These are phyloP conservation scores for Vigna hirtella DNA, from an alignment of 306 rosid species.

Conservation along the genomic window DNA sequence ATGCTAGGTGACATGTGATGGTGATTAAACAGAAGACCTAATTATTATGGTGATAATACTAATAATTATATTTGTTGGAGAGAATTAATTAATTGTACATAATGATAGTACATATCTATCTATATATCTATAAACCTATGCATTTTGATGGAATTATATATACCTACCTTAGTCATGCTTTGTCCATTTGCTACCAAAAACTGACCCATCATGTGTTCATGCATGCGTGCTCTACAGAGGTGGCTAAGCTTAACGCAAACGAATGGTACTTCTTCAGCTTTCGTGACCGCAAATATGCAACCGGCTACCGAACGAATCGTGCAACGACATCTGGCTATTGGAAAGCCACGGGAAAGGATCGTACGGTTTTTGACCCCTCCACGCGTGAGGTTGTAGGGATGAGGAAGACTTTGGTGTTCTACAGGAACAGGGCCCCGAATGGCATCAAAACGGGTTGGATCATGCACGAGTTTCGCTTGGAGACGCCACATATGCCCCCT, in stretches of 20 bases:
- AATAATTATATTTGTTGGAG: neutral
- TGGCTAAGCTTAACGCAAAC: slow-evolving; percentile 88
- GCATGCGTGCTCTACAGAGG: slow-evolving; percentile 58
- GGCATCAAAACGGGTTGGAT: slow-evolving; percentile 97
- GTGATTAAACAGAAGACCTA: slow-evolving; percentile 38
- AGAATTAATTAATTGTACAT: slow-evolving; percentile 24
- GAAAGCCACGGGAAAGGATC: slow-evolving; percentile 99
- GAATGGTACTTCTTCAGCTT: slow-evolving; percentile 99
- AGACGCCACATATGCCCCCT: slow-evolving; percentile 98
- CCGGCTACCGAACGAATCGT: slow-evolving; percentile 84
- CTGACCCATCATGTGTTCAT: slow-evolving; percentile 36
- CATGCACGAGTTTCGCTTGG: slow-evolving; percentile 97
- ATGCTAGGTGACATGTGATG: slow-evolving; percentile 46
- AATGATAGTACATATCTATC: neutral
- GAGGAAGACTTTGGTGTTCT: slow-evolving; percentile 96
- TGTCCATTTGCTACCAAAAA: slow-evolving; percentile 27
- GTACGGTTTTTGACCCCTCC: slow-evolving; percentile 75
- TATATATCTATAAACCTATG: neutral
- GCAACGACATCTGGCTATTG: slow-evolving; percentile 91
- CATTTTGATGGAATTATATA: neutral
- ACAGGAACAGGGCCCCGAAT: slow-evolving; percentile 87
- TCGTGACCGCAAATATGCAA: slow-evolving; percentile 94
- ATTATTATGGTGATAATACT: slow-evolving; percentile 30
- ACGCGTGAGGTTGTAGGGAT: slow-evolving; percentile 83
- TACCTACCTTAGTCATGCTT: slow-evolving; percentile 35